A percentile compares a stretch with the other conserved stretches of the same genome.
Evolutionary conservation across 345 rosid genomes (phyloP).

Genomic region (Boechera retrofracta): DNA sequence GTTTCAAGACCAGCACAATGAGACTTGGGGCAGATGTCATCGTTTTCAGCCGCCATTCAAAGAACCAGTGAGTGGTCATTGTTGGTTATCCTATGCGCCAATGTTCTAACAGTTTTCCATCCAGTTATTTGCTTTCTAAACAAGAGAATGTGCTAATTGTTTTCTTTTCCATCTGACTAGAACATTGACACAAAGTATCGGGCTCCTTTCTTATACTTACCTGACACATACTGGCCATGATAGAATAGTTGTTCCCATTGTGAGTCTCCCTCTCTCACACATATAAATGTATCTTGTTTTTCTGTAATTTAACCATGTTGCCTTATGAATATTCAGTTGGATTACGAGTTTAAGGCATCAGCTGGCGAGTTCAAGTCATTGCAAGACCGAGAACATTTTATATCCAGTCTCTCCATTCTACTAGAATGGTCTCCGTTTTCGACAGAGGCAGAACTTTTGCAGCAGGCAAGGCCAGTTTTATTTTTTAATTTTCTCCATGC

Average conservation of each 20-base stretch:
- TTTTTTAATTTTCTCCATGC: background rate
- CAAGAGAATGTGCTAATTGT: conserved; percentile 23
- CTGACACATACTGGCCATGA: conserved; percentile 72
- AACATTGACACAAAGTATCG: conserved; percentile 74
- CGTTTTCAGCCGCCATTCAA: conserved; percentile 76
- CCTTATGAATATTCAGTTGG: conserved; percentile 61
- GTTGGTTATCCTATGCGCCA: conserved; percentile 8
- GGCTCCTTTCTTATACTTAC: conserved; percentile 91
- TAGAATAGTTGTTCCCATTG: conserved; percentile 96
- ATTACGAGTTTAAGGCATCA: conserved; percentile 60
- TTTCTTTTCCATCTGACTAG: conserved; percentile 49
- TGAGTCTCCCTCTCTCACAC: conserved; percentile 48
- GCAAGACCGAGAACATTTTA: conserved; percentile 63
- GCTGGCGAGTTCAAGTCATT: conserved; percentile 51
- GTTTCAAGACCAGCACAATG: conserved; percentile 98
- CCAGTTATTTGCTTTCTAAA: conserved; percentile 8
- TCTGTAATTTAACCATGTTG: conserved; percentile 10
- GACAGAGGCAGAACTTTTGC: conserved; percentile 83
- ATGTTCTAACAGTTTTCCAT: conserved; percentile 11
- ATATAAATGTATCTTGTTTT: conserved; percentile 15
- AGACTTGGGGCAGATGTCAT: conserved; percentile 97
- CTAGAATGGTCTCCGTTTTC: conserved; percentile 92
- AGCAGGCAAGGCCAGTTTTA: conserved; percentile 62
- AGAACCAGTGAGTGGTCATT: conserved; percentile 61
- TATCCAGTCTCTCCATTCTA: conserved; percentile 69